phyloP scores from a whole-genome alignment of 2,329 filamentous ascomycete genomes.

The Colletotrichum eremochloae region DNA sequence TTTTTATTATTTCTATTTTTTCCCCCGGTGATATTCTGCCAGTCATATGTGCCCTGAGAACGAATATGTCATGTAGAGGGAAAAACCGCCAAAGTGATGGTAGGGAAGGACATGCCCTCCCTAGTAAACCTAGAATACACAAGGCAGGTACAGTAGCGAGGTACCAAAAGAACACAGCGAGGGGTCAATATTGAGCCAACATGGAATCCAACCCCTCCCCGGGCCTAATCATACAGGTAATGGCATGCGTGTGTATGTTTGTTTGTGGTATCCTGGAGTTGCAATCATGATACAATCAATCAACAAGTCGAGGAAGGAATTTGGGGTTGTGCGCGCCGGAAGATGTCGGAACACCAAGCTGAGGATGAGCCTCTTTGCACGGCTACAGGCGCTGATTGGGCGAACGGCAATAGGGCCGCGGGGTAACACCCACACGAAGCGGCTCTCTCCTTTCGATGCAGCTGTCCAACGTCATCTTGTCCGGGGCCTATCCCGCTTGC shows the following conservation, averaged over 20 bases:
- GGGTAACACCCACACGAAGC: conserved; percentile 27
- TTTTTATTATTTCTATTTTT: not conserved
- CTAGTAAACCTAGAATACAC: not conserved
- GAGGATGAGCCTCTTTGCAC: conserved; percentile 30
- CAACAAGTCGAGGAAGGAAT: not conserved
- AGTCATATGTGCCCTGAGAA: conserved; percentile 24
- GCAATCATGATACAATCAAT: conserved; percentile 13
- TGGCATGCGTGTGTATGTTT: not conserved
- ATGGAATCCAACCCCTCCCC: not conserved
- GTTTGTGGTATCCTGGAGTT: not conserved
- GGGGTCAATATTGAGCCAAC: conserved; percentile 31
- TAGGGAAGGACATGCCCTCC: not conserved
- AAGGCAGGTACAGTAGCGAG: not conserved
- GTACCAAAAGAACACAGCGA: conserved; percentile 1
- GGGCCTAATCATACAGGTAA: not conserved
- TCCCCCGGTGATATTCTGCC: conserved; percentile 2
- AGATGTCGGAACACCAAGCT: conserved; percentile 38
- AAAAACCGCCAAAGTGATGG: conserved; percentile 22
- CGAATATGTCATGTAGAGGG: conserved; percentile 29
- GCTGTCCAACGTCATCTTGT: conserved; percentile 41
- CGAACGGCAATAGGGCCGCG: conserved; percentile 16
- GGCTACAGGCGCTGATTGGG: conserved; percentile 24
- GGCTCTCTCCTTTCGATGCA: conserved; percentile 36
- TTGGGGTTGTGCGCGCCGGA: conserved; percentile 29
- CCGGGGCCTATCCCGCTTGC: conserved; percentile 16